Percentiles rank a stretch among this genome's conserved stretches.
Conservation (phyloP, 805 yeast species). For the Yarrowia osloensis region DNA sequence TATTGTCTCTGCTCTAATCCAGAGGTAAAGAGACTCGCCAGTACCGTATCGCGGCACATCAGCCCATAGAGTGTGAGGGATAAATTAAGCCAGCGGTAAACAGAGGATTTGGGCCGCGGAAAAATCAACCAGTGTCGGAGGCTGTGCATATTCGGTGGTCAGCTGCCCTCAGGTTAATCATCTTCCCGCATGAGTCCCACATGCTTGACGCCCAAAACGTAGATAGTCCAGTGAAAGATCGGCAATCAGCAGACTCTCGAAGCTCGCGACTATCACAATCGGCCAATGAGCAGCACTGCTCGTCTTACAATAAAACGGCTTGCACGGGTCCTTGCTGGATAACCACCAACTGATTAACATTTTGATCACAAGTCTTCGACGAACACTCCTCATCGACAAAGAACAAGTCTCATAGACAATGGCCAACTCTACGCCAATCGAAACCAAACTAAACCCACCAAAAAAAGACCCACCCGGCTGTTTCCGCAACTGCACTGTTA, state of each 20-base stretch:
- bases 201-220: background rate
- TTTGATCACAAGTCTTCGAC: background rate
- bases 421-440: background rate
- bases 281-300: background rate
- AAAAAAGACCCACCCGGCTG: background rate
- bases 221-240: background rate
- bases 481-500: background rate
- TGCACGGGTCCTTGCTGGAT: background rate
- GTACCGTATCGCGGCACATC: background rate
- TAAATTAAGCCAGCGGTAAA: background rate
- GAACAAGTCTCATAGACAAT: background rate
- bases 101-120: no score
- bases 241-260: constrained; percentile 16
- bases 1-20: background rate
- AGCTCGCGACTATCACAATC: background rate
- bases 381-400: background rate
- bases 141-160: background rate
- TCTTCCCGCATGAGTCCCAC: background rate
- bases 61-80: background rate
- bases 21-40: background rate
- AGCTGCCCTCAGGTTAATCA: background rate
- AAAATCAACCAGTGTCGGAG: no score
- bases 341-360: background rate
- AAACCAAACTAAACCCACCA: background rate
- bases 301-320: background rate